A percentile compares a stretch with the other conserved stretches of the same genome.
These are phyloP conservation scores for Aspergillus leporis DNA, from an alignment of 495 filamentous ascomycete genomes.

Conservation along the genomic window DNA sequence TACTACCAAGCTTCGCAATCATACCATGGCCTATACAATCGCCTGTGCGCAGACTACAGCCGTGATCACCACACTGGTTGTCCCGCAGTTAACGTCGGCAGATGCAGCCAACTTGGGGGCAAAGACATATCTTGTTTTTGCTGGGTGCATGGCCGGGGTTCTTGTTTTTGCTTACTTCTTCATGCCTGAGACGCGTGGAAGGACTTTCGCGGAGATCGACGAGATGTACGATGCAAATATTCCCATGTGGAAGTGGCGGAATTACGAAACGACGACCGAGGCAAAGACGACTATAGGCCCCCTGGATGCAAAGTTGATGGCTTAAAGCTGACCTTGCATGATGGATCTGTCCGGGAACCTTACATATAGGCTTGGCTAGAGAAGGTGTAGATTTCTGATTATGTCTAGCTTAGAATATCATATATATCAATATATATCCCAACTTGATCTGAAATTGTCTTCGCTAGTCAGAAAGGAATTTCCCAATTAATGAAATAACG, in stretches of 20 bases:
- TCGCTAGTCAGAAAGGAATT: no score
- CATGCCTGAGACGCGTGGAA: slow-evolving; percentile 52
- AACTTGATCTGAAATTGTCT: no score
- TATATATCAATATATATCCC: no score
- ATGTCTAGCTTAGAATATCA: no score
- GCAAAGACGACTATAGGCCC: no score
- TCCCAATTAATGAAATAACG: no score
- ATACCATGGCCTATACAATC: slow-evolving; percentile 43
- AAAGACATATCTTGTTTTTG: slow-evolving; percentile 42
- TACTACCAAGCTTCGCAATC: slow-evolving; percentile 41
- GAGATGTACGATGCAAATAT: slow-evolving; percentile 55
- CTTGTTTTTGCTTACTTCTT: slow-evolving; percentile 51
- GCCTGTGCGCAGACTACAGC: slow-evolving; percentile 39
- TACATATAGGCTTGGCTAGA: no score
- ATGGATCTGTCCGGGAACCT: no score
- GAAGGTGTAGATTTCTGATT: no score
- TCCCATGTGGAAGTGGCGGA: slow-evolving; percentile 39
- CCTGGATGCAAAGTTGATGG: no score
- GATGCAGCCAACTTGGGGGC: slow-evolving; percentile 41
- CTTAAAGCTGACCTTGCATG: no score
- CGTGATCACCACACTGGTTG: slow-evolving; percentile 40
- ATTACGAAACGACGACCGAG: no score
- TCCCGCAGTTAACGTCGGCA: slow-evolving; percentile 36
- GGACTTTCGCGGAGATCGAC: slow-evolving; percentile 54
- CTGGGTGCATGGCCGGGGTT: slow-evolving; percentile 39